These are phyloP conservation scores for Cyanophora paradoxa DNA, from an alignment of 78 protist genomes.

Conservation along the genomic window DNA sequence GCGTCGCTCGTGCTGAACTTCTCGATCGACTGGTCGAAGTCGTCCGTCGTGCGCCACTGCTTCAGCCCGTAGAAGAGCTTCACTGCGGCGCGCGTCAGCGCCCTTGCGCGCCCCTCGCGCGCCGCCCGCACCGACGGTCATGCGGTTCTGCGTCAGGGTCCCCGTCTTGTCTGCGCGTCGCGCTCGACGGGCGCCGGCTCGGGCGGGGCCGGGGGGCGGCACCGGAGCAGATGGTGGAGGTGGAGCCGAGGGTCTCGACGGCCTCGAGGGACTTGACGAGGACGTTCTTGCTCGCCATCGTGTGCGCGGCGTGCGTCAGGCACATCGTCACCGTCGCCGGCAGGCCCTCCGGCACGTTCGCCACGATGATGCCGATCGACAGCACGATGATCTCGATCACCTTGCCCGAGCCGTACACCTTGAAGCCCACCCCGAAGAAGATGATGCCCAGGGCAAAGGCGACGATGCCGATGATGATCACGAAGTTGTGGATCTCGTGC, in stretches of 20 bases:
- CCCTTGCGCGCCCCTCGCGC: not conserved
- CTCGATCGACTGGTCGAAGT: no score
- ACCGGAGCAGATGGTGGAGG: conserved; percentile 74
- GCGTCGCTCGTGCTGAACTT: no score
- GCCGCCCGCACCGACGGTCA: no score
- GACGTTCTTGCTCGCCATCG: conserved; percentile 76
- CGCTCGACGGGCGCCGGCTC: no score
- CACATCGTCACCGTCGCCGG: conserved; percentile 92
- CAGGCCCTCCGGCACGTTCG: conserved; percentile 93
- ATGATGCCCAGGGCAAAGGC: conserved; percentile 56
- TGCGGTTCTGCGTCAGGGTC: conserved; percentile 69
- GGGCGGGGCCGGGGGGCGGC: no score
- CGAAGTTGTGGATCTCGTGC: conserved; percentile 72
- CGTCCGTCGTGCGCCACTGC: no score
- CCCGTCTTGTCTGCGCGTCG: conserved; percentile 94
- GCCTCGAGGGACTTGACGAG: conserved; percentile 73
- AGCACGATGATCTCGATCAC: conserved; percentile 62
- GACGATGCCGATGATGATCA: conserved; percentile 52
- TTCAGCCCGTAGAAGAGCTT: no score
- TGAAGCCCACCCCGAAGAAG: conserved; percentile 30
- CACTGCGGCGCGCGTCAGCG: not conserved
- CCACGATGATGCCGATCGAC: conserved; percentile 90
- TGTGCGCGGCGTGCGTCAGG: conserved; percentile 71
- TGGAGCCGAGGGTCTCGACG: conserved; percentile 88
- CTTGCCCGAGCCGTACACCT: not conserved